phyloP scores from a whole-genome alignment of 257 asterid genomes.

The Solanum infundibuliforme region DNA sequence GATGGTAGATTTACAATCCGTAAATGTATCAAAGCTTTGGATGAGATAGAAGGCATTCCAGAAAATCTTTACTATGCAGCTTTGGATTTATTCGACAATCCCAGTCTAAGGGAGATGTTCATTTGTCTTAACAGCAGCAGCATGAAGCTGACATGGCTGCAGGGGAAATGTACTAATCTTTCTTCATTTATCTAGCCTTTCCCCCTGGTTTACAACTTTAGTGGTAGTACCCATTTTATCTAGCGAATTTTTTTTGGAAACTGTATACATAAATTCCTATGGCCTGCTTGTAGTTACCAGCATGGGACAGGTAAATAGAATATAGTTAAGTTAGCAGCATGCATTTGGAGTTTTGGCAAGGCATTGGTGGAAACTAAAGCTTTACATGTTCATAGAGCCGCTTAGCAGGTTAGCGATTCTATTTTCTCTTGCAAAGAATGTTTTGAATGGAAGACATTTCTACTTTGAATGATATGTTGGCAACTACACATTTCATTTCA shows the following conservation, averaged over 20 bases:
- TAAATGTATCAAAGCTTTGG: constrained; percentile 70
- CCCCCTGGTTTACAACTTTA: not conserved
- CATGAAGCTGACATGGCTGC: constrained; percentile 60
- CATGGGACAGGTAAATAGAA: not conserved
- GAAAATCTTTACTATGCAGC: constrained; percentile 65
- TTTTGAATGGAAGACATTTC: not conserved
- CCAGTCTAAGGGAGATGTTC: constrained; percentile 57
- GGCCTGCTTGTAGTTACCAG: not conserved
- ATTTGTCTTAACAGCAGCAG: constrained; percentile 41
- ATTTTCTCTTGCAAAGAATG: not conserved
- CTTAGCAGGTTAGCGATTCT: not conserved
- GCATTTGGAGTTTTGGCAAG: not conserved
- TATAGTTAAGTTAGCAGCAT: not conserved
- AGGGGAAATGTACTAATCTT: constrained; percentile 42
- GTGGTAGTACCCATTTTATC: not conserved
- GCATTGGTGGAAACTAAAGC: not conserved
- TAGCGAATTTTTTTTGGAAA: not conserved
- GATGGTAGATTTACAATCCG: constrained; percentile 48
- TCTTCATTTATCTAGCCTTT: constrained; percentile 1
- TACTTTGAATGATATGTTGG: not conserved
- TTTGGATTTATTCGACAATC: constrained; percentile 69
- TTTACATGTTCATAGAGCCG: not conserved
- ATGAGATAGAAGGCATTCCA: constrained; percentile 58
- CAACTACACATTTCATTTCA: not conserved
- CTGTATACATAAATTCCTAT: not conserved